These are phyloP conservation scores for Euphorbia corollata DNA, from an alignment of 441 rosid genomes.

Conservation along the genomic window DNA sequence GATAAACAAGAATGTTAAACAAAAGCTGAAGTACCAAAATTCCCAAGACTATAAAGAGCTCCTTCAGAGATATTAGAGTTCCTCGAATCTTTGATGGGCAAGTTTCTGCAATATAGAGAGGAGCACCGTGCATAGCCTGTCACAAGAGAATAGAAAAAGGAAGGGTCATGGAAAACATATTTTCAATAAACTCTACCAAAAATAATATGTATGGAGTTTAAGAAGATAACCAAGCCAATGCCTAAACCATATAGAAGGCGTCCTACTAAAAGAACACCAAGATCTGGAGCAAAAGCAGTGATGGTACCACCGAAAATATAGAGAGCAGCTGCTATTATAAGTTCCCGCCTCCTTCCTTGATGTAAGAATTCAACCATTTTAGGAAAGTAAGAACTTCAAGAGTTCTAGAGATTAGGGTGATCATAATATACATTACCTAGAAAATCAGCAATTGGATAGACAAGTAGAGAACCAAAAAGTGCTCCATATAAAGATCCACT, in stretches of 20 bases:
- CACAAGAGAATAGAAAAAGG: conserved; percentile 18
- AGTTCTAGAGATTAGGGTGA: conserved; percentile 7
- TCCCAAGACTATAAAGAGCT: conserved; percentile 85
- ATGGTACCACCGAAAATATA: conserved; percentile 52
- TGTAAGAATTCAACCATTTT: conserved; percentile 14
- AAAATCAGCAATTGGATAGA: conserved; percentile 81
- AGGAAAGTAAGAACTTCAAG: conserved; percentile 16
- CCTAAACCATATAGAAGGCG: conserved; percentile 87
- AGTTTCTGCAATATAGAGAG: conserved; percentile 94
- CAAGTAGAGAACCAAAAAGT: conserved; percentile 78
- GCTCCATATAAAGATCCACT: conserved; percentile 98
- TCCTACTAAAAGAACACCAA: conserved; percentile 64
- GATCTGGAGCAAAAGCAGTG: conserved; percentile 64
- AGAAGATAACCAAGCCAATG: conserved; percentile 73
- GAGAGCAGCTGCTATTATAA: conserved; percentile 55
- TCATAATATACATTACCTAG: conserved; percentile 43
- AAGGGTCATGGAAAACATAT: conserved; percentile 1
- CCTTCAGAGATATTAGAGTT: conserved; percentile 82
- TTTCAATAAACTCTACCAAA: conserved; percentile 13
- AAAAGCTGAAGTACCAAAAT: conserved; percentile 54
- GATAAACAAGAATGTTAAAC: conserved; percentile 5
- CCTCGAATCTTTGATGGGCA: conserved; percentile 97
- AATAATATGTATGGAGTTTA: conserved; percentile 9
- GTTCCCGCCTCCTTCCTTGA: conserved; percentile 86
- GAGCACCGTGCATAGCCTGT: conserved; percentile 99